Base-by-base conservation (phyloP, 192 early-diverging fungal species). In the Linnemannia hyalina region DNA sequence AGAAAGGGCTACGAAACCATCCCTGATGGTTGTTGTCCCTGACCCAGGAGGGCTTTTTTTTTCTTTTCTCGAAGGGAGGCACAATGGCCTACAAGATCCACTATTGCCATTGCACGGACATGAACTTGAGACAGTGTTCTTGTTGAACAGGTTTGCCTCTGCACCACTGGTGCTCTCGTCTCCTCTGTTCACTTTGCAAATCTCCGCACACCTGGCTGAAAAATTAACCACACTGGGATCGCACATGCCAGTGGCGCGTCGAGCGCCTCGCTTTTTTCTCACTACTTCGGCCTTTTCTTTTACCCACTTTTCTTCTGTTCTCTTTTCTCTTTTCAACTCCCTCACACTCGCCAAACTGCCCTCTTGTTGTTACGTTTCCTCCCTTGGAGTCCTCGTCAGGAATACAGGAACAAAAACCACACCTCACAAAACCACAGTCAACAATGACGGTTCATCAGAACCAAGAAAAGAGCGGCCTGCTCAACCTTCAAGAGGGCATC, bases 401-500 rank as follows among this genome's bases (percentile, higher is more conserved):
- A 42, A 8, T 6, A 22, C 35, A 47, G 52, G 16, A 57, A 55
- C 13, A 57, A 47, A 36, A 41, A 63, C 18, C n/a, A 20, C 5
- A 71, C 60, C 11, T 65, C 13, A 44, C 36, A 26, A 10, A 36
- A 55, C 32, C 32, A 8, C 47, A 73, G 26, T n/a, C 29, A 47
- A 47, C 20, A 49, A 81, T 70, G 75, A 29, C 74, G 11, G 40
- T n/a, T n/a, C 74, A 69, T 71, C 55, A 70, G 57, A 41, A 70
- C 15, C n/a, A 69, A 23, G 44, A 76, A 38, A 55, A 70, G 47
- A 35, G 46, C 40, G 15, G 44, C 40, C 44, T 71, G 60, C 72
- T 80, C 73, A 74, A 57, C 52, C 63, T 44, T 49, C 47, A 70
- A 23, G 49, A 57, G 38, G 42, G 46, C 8, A 2, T 36, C 38